Evolutionary conservation across 2,329 filamentous ascomycete species (phyloP).

Genomic region (Beauveria pseudobassiana): DNA sequence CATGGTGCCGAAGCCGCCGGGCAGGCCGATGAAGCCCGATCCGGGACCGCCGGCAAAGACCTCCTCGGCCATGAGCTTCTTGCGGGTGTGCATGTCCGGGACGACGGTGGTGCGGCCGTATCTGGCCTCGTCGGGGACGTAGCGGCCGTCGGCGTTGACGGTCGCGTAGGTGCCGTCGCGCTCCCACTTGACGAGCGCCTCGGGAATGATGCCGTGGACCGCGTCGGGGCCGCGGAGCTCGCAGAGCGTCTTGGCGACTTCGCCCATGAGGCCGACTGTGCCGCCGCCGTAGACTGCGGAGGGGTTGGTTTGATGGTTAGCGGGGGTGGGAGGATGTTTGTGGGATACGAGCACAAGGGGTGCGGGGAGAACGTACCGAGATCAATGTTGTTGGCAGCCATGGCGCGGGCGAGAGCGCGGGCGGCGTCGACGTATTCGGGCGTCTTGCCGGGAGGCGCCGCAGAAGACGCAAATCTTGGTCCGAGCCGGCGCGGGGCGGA

Average conservation of each 20-base stretch:
- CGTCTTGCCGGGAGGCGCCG: constrained; percentile 70
- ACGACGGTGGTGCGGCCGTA: constrained; percentile 87
- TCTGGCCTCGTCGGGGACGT: constrained; percentile 53
- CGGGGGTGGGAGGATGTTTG: neutral
- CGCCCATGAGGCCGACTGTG: constrained; percentile 92
- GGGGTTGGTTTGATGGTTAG: constrained; percentile 9
- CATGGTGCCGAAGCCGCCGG: constrained; percentile 87
- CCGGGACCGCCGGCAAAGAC: constrained; percentile 76
- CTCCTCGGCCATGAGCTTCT: constrained; percentile 85
- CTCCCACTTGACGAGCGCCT: constrained; percentile 74
- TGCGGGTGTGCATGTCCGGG: constrained; percentile 91
- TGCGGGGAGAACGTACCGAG: constrained; percentile 45
- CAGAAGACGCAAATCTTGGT: constrained; percentile 91
- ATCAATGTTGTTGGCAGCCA: constrained; percentile 69
- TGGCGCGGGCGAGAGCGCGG: constrained; percentile 60
- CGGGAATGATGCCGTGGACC: constrained; percentile 91
- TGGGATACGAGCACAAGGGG: neutral
- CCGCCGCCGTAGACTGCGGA: constrained; percentile 80
- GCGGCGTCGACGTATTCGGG: constrained; percentile 73
- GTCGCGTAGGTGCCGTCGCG: constrained; percentile 50
- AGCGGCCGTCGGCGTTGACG: constrained; percentile 39
- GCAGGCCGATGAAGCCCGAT: constrained; percentile 80
- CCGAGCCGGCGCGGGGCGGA: constrained; percentile 18
- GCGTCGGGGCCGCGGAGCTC: constrained; percentile 69
- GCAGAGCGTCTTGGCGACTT: constrained; percentile 80